Conservation (phyloP, 163 green algal genomes). For the Prototheca cutis region DNA sequence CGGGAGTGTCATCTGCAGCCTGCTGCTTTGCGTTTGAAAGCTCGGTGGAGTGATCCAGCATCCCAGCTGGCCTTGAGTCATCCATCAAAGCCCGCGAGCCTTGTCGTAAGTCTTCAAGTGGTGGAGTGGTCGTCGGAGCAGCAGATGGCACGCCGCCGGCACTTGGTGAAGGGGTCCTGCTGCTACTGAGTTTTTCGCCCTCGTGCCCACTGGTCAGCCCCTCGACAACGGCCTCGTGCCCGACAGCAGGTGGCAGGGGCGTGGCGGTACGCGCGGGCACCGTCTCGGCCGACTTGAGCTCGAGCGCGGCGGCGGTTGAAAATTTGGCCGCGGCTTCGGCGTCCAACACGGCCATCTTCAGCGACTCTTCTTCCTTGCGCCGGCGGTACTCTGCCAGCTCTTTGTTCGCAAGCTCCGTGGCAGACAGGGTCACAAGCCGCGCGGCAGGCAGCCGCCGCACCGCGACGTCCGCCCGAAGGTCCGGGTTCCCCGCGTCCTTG, state of each 20-base stretch:
- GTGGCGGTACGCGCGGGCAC: too few relatives aligned
- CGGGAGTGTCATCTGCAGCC: too few relatives aligned
- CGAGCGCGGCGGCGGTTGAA: background rate
- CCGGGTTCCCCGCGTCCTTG: conserved; percentile 66
- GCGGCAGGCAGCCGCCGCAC: conserved; percentile 40
- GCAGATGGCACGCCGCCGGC: too few relatives aligned
- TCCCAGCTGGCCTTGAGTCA: background rate
- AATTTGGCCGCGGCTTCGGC: conserved; percentile 57
- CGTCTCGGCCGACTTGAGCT: background rate
- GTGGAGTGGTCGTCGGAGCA: too few relatives aligned
- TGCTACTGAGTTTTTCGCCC: too few relatives aligned
- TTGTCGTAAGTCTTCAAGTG: too few relatives aligned
- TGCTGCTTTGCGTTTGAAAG: too few relatives aligned
- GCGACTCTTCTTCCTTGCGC: conserved; percentile 53
- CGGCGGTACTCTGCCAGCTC: conserved; percentile 62
- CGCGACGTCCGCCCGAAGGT: conserved; percentile 56
- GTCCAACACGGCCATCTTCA: conserved; percentile 46
- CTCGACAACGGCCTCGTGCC: background rate
- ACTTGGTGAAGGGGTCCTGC: too few relatives aligned
- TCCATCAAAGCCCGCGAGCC: too few relatives aligned
- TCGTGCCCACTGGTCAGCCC: background rate
- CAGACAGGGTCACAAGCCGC: conserved; percentile 49
- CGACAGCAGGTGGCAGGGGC: background rate
- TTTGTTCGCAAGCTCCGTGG: conserved; percentile 56
- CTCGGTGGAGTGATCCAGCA: background rate